Evolutionary conservation across 768 basidiomycete genomes (phyloP), one percentile per base, ranked within the genome.

Genomic region (Calocybe indica): DNA sequence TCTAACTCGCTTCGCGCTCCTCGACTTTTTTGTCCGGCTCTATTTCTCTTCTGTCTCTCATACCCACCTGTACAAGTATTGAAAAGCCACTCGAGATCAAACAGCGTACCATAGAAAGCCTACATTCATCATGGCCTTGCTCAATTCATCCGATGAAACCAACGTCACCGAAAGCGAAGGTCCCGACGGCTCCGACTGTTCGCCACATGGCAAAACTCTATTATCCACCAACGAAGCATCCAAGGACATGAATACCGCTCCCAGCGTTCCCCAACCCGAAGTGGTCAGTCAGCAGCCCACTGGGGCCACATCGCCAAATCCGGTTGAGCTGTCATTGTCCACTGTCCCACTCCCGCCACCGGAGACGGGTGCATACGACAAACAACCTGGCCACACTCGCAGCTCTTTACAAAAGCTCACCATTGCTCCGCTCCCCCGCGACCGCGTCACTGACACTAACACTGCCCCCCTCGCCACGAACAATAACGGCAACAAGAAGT

Each of bases 141-240:
- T 64, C 53, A 70, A 74, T 55, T 66, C 74, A 46, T 69, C 75
- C 57, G 79, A 79, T 51, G 70, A 70, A 52, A 64, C 78, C 35
- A 57, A 77, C 28, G 73, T 74, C 55, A 62, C 73, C 43, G 81
- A 83, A 52, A 70, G 73, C 49, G 82, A 84, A 52, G 70, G 73
- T 43, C 67, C 72, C 41, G 81, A 84, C 58, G 67, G 74, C 48
- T 68, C 79, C 58, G 82, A 84, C 63, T 80, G 78, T 68, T 79
- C 80, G 28, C 75, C 79, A 54, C 71, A 72, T 61, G 60, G 56
- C 43, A 53, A 60, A 47, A 52, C 47, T 11, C 42, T 47, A 45
- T 50, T 52, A 33, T 47, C 48, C 31, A 50, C 49, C 46, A 45
- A 64, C 37, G 52, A 58, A 48, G 51, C 59, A 22, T 22, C 22